Evolutionary conservation across 371 early-diverging fungal genomes (phyloP).

Genomic region (Apophysomyces sp.): DNA sequence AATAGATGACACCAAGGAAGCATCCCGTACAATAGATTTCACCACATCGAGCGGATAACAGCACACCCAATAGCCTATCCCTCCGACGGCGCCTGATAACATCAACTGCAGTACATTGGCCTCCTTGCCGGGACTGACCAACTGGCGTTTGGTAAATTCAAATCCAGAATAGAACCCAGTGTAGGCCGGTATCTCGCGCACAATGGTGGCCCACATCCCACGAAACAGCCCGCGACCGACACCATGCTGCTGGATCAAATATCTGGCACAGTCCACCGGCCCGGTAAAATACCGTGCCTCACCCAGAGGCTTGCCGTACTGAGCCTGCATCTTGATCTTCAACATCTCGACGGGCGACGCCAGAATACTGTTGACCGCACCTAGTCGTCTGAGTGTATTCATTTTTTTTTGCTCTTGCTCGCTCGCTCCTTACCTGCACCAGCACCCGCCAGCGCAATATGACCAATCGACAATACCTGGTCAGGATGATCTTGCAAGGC

Average conservation of each 20-base stretch:
- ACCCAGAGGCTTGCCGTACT: slow-evolving; percentile 44
- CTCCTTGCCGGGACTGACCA: slow-evolving; percentile 43
- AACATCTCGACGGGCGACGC: slow-evolving; percentile 83
- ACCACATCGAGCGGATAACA: slow-evolving; percentile 85
- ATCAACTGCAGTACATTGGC: slow-evolving; percentile 61
- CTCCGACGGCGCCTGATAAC: slow-evolving; percentile 75
- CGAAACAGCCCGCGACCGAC: slow-evolving; percentile 68
- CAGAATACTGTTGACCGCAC: slow-evolving; percentile 67
- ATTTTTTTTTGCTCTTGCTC: neutral
- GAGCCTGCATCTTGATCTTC: slow-evolving; percentile 81
- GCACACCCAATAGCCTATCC: slow-evolving; percentile 78
- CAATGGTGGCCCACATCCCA: slow-evolving; percentile 77
- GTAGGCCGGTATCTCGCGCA: slow-evolving; percentile 82
- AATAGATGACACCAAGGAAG: too few relatives aligned
- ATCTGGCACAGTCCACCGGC: slow-evolving; percentile 66
- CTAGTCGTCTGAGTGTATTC: slow-evolving; percentile 15
- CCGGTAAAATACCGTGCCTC: slow-evolving; percentile 40
- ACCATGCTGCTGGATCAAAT: slow-evolving; percentile 66
- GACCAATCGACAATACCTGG: slow-evolving; percentile 44
- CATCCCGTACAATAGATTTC: slow-evolving; percentile 77
- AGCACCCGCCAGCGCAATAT: slow-evolving; percentile 78
- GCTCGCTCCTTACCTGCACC: slow-evolving; percentile 58
- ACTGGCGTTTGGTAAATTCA: slow-evolving; percentile 65
- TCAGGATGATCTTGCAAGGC: slow-evolving; percentile 43
- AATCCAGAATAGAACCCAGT: slow-evolving; percentile 85